Conservation (phyloP, 495 filamentous ascomycete genomes). For the Lasiosphaeriaceae sp. region DNA sequence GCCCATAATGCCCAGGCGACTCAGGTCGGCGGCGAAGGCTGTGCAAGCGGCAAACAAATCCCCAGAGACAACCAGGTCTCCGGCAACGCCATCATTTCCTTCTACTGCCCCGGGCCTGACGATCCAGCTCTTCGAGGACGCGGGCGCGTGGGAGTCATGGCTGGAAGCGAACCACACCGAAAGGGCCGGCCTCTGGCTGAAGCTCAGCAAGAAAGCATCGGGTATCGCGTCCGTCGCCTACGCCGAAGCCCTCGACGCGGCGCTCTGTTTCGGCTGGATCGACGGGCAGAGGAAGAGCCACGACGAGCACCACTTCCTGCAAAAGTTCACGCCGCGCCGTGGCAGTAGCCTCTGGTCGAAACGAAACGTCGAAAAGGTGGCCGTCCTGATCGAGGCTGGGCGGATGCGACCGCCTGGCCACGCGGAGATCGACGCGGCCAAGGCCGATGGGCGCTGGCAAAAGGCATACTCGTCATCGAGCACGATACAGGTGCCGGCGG, state of each 20-base stretch:
- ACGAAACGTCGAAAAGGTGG: constrained; percentile 43
- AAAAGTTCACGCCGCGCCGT: constrained; percentile 53
- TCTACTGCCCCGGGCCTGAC: neutral
- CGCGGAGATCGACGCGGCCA: constrained; percentile 48
- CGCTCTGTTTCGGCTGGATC: constrained; percentile 59
- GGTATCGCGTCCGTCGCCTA: constrained; percentile 43
- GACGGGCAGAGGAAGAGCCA: constrained; percentile 48
- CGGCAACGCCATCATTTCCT: too few species aligned
- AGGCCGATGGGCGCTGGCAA: constrained; percentile 53
- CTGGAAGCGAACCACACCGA: constrained; percentile 34
- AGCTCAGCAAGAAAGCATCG: constrained; percentile 50
- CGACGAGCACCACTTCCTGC: constrained; percentile 41
- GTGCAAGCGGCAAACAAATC: too few species aligned
- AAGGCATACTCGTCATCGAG: constrained; percentile 48
- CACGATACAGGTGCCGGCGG: constrained; percentile 41
- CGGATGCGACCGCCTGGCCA: constrained; percentile 46
- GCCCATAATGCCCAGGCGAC: too few species aligned
- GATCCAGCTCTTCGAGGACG: constrained; percentile 33
- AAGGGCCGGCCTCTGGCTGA: constrained; percentile 48
- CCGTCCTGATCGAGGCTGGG: constrained; percentile 35
- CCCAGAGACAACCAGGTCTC: too few species aligned
- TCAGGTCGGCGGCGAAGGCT: too few species aligned
- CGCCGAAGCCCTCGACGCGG: constrained; percentile 50
- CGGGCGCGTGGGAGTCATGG: constrained; percentile 40
- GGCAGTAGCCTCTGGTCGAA: constrained; percentile 51